Evolutionary conservation across 2,329 filamentous ascomycete genomes (phyloP), one percentile per base, ranked within the genome.

Genomic region (Colletotrichum falcatum): DNA sequence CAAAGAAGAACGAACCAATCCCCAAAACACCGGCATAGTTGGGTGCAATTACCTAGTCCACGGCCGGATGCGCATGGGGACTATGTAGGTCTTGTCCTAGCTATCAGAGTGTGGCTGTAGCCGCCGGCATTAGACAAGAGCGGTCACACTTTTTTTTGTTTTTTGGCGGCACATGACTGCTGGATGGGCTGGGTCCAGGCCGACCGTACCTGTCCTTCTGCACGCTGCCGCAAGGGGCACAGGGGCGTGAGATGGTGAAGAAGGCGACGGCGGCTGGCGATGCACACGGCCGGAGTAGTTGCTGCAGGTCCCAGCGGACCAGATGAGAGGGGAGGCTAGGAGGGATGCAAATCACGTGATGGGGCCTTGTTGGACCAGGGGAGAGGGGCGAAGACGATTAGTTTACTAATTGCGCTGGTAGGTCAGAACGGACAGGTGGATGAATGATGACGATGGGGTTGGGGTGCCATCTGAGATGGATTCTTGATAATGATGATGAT

Each of bases 361-460:
- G 8, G 0, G 2, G n/a, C n/a, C 1, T 20, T 7, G 28, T 28
- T 53, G 14, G 49, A 18, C 7, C 20, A 8, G 16, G 7, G 28
- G 51, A 23, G 7, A 9, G 18, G 30, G 28, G 33, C 7, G 18
- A 18, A 30, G 48, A 28, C 28, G 39, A 26, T 8, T n/a, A n/a
- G n/a, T n/a, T 6, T 16, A 35, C 33, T 35, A 9, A 9, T 7
- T 35, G 11, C 9, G 8, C 11, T 35, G 33, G 6, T 35, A 35
- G n/a, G n/a, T n/a, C n/a, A n/a, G n/a, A n/a, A 39, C 37, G 16
- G 26, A 20, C 2, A 44, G 28, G 58, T 35, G 42, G 58, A 28
- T 9, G 23, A 8, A 48, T 49, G 44, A 61, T 49, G 58, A 61
- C 58, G 58, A 61, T 37, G 14, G 23, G 33, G 44, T 48, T 46